Conservation (phyloP, 805 yeast genomes). For the Candida pini region DNA sequence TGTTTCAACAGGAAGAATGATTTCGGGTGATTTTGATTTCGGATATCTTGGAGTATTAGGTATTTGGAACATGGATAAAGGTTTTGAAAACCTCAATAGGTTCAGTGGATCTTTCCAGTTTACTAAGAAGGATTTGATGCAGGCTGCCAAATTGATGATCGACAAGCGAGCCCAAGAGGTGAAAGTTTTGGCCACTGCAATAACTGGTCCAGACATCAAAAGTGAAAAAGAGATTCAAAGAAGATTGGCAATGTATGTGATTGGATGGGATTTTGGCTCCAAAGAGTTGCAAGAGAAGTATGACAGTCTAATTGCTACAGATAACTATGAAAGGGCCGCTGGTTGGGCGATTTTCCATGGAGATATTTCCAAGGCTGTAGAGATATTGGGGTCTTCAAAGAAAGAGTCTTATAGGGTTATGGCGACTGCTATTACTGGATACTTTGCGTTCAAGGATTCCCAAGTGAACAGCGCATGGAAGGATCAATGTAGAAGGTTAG, state of each 20-base stretch:
- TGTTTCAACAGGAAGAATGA: slow-evolving; percentile 60
- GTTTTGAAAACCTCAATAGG: slow-evolving; percentile 44
- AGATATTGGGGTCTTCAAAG: slow-evolving; percentile 68
- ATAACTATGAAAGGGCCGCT: slow-evolving; percentile 83
- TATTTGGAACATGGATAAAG: slow-evolving; percentile 76
- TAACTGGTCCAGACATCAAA: slow-evolving; percentile 36
- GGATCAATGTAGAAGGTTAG: slow-evolving; percentile 83
- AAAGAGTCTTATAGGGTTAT: slow-evolving; percentile 68
- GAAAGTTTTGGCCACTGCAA: slow-evolving; percentile 37
- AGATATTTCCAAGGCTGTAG: slow-evolving; percentile 74
- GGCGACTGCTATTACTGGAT: slow-evolving; percentile 93
- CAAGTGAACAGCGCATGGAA: slow-evolving; percentile 77
- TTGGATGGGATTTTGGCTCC: slow-evolving; percentile 85
- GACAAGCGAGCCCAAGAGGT: slow-evolving; percentile 38
- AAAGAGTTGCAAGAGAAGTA: slow-evolving; percentile 70
- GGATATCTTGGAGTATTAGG: slow-evolving; percentile 87
- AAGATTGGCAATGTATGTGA: slow-evolving; percentile 70
- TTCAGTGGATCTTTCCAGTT: slow-evolving; percentile 29
- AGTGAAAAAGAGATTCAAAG: slow-evolving; percentile 59
- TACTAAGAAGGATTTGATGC: slow-evolving; percentile 37
- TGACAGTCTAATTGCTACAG: slow-evolving; percentile 46
- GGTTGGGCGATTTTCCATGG: slow-evolving; percentile 98
- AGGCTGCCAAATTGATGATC: slow-evolving; percentile 49
- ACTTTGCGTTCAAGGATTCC: slow-evolving; percentile 57
- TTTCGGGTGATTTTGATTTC: slow-evolving; percentile 65